phyloP scores from a whole-genome alignment of 2,329 filamentous ascomycete species.

The Ophiognomonia clavigignenti-juglandacearum region DNA sequence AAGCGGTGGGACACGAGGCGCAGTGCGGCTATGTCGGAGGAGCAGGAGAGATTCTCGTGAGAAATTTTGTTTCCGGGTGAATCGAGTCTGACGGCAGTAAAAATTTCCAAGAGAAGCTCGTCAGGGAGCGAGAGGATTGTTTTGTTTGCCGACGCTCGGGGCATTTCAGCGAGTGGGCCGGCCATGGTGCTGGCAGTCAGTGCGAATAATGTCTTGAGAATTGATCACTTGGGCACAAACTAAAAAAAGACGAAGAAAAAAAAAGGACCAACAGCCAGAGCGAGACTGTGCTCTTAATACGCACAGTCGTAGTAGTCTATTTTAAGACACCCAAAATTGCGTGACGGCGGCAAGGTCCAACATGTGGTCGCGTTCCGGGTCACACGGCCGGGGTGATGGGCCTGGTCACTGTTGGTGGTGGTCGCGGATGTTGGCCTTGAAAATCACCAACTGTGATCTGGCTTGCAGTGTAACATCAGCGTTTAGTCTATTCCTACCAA shows the following conservation, averaged over 20 bases:
- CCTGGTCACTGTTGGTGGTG: background rate
- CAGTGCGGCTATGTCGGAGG: constrained; percentile 1
- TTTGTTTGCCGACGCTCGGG: too few relatives aligned
- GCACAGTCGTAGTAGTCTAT: background rate
- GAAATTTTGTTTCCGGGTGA: background rate
- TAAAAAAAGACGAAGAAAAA: background rate
- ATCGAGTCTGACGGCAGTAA: constrained; percentile 3
- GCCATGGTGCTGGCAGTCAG: background rate
- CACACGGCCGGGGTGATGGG: too few relatives aligned
- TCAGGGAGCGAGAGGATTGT: constrained; percentile 10
- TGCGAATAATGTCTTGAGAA: background rate
- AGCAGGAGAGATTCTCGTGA: background rate
- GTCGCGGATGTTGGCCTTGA: background rate
- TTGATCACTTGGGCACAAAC: background rate
- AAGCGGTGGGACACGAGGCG: constrained; percentile 11
- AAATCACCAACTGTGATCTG: background rate
- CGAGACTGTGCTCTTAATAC: background rate
- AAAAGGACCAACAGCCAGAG: background rate
- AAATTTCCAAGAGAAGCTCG: constrained; percentile 10
- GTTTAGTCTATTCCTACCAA: too few relatives aligned
- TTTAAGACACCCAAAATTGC: background rate
- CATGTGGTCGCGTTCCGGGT: background rate
- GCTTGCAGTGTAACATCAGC: too few relatives aligned
- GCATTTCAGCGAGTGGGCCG: background rate
- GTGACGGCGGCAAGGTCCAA: background rate